Base-by-base conservation (phyloP, 805 yeast species). In the Wickerhamiella musiphila region DNA sequence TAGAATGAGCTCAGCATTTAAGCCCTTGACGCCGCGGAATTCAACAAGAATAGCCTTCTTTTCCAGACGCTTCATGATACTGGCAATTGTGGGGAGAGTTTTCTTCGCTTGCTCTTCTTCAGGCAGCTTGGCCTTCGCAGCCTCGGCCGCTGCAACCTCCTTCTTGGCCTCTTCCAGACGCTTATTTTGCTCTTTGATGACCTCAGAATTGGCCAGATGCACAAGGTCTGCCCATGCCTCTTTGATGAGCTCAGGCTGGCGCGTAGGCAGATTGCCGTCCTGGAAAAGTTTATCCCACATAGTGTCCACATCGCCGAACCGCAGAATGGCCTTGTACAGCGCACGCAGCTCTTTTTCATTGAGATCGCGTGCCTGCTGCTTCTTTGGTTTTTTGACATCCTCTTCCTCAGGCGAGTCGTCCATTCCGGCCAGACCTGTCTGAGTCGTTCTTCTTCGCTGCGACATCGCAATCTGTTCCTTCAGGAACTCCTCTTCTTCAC, bases 21-120 rank as follows among this genome's bases (percentile, higher is more conserved):
- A 58, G 41, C 76, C 76, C 53, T 79, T 78, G 28, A 84, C 93
- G 26, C 83, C 86, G 38, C 73, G 74, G 53, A 75, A 83, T 42
- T 82, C 93, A 53, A 90, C 84, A 29, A 86, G 56, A 12, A 83
- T 75, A 0, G 95, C 95, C 54, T 78, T 81, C 55, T 81, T 78
- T 47, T 84, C 94, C 49, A 73, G 77, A 53, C 75, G 70, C 48
- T 77, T 76, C 27, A 70, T 63, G 6, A 43, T 28, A 13, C 35
- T 26, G 21, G 38, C 31, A 0, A 74, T 63, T 36, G 63, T 56
- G 15, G 71, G 66, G 26, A 21, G 28, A 18, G 13, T 30, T 28
- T 14, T 35, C 42, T 34, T 38, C 46, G 44, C 38, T 9, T 5
- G 60, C 56, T 45, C 58, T 57, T 39, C 49, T 39, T 42, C 51